Evolutionary conservation across 129 eudicot species (phyloP).

Genomic region (Saposhnikovia divaricata): DNA sequence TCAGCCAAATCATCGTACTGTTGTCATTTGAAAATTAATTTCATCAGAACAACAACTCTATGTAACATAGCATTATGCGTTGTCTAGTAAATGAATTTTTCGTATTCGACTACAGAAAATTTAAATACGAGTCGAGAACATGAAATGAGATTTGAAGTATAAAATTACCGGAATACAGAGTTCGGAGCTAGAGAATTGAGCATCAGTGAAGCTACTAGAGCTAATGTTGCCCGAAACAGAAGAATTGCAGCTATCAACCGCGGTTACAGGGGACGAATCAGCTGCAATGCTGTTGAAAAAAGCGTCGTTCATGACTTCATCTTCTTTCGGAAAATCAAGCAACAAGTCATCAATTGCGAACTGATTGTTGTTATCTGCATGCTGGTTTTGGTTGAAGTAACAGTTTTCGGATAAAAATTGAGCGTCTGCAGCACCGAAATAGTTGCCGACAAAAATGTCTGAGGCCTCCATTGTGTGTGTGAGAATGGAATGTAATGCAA

Average conservation of each 20-base stretch:
- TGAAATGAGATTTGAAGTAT: neutral
- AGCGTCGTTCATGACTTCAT: slow-evolving; percentile 54
- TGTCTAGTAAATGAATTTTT: too few species aligned
- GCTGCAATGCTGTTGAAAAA: slow-evolving; percentile 34
- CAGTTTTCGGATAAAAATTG: slow-evolving; percentile 10
- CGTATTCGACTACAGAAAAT: too few species aligned
- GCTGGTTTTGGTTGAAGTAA: slow-evolving; percentile 27
- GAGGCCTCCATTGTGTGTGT: slow-evolving; percentile 28
- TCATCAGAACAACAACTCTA: neutral
- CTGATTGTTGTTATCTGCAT: slow-evolving; percentile 23
- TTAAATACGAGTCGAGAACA: too few species aligned
- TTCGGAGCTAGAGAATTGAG: slow-evolving; percentile 53
- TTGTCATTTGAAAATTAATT: neutral
- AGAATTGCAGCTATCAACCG: slow-evolving; percentile 56
- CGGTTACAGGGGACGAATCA: slow-evolving; percentile 44
- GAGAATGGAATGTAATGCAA: neutral
- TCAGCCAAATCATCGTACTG: slow-evolving; percentile 94
- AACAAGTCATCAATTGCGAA: slow-evolving; percentile 62
- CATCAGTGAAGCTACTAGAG: slow-evolving; percentile 43
- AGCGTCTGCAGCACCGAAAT: slow-evolving; percentile 31
- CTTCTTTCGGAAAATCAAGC: slow-evolving; percentile 68
- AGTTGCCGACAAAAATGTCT: slow-evolving; percentile 37
- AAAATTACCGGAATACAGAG: slow-evolving; percentile 76
- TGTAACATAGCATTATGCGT: too few species aligned
- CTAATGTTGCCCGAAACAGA: slow-evolving; percentile 45